phyloP scores from a whole-genome alignment of 1,139 yeast species.

The Hanseniaspora uvarum region DNA sequence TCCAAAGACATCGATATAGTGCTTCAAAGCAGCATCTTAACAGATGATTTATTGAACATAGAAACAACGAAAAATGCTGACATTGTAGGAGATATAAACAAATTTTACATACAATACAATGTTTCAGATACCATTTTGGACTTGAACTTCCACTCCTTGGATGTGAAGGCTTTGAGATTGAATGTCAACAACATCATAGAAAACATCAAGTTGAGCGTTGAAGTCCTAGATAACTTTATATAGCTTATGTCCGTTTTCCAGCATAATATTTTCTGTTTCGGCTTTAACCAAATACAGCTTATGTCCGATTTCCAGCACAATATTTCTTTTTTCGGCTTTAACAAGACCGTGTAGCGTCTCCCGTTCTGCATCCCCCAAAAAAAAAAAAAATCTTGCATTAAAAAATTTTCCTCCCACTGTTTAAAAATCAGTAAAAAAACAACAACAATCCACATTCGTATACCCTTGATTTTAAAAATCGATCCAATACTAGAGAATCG shows the following conservation, averaged over 20 bases:
- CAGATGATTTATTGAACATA: constrained; percentile 13
- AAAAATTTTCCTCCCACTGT: too few species aligned
- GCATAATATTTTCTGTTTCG: neutral
- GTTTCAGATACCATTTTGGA: neutral
- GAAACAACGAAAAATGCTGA: neutral
- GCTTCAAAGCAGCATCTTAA: constrained; percentile 7
- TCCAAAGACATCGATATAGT: constrained; percentile 9
- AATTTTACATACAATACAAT: constrained; percentile 8
- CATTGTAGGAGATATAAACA: constrained; percentile 11
- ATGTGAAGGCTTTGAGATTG: constrained; percentile 7
- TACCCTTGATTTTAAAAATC: neutral
- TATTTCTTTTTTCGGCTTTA: too few species aligned
- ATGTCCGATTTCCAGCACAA: too few species aligned
- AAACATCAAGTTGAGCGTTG: constrained; percentile 10
- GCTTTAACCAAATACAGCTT: too few species aligned
- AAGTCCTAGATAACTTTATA: constrained; percentile 10
- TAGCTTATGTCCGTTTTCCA: neutral
- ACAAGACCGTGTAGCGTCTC: too few species aligned
- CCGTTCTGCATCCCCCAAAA: too few species aligned
- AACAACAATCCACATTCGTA: neutral
- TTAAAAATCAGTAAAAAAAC: neutral
- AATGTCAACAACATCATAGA: constrained; percentile 10
- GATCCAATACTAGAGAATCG: too few species aligned
- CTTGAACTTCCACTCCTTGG: constrained; percentile 3
- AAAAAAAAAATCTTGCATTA: too few species aligned